Conservation (phyloP, 805 yeast species). For the Candida maesae region DNA sequence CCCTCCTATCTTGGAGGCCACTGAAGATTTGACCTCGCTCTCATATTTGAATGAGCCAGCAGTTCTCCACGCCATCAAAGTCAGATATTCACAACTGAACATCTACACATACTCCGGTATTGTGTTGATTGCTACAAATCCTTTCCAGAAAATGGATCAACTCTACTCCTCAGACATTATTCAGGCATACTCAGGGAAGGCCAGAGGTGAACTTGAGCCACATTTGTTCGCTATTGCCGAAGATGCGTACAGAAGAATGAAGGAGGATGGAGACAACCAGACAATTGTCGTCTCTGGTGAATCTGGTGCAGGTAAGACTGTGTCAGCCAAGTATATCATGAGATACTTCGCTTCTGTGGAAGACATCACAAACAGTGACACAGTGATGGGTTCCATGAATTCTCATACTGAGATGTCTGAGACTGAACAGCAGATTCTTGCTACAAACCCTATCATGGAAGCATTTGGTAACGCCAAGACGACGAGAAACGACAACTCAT, state of each 20-base stretch:
- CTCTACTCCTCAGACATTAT: slow-evolving; percentile 88
- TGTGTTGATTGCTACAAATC: slow-evolving; percentile 93
- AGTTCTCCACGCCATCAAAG: slow-evolving; percentile 86
- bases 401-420: slow-evolving; percentile 66
- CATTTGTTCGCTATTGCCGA: slow-evolving; percentile 97
- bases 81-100: slow-evolving; percentile 83
- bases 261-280: slow-evolving; percentile 77
- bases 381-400: slow-evolving; percentile 38
- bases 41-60: slow-evolving; percentile 96
- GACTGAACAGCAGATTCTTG: slow-evolving; percentile 90
- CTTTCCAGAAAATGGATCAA: slow-evolving; percentile 89
- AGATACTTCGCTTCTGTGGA: slow-evolving; percentile 96
- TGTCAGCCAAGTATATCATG: slow-evolving; percentile 95
- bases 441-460: slow-evolving; percentile 96
- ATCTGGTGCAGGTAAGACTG: slow-evolving; percentile 98
- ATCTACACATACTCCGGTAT: slow-evolving; percentile 97
- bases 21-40: slow-evolving; percentile 89
- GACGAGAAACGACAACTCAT: slow-evolving; percentile 94
- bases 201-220: slow-evolving; percentile 94
- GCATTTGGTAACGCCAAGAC: slow-evolving; percentile 99
- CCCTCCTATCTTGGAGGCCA: slow-evolving; percentile 88
- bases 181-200: slow-evolving; percentile 89
- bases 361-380: slow-evolving; percentile 33
- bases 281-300: slow-evolving; percentile 97
- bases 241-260: slow-evolving; percentile 95